A percentile compares a stretch with the other conserved stretches of the same genome.
Conservation (phyloP, 306 rosid genomes). For the Cicer arietinum region DNA sequence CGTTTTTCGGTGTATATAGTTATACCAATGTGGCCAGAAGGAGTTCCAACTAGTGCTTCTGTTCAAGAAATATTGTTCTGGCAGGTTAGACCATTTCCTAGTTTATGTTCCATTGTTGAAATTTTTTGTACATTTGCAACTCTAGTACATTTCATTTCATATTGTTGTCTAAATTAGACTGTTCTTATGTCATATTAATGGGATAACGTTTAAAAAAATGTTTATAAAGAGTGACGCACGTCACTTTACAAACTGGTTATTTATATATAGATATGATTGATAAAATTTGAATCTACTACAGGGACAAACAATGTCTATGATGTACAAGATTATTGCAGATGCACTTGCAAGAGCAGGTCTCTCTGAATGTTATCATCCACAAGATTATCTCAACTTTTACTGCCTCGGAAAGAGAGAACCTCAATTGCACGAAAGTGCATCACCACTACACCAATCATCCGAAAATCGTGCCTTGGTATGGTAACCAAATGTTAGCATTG, state of each 20-base stretch:
- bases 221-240: too few species aligned
- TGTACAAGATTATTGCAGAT: constrained; percentile 62
- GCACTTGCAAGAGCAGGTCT: constrained; percentile 64
- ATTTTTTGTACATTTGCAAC: neutral
- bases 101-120: constrained; percentile 11
- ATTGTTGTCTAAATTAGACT: neutral
- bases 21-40: constrained; percentile 91
- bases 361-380: constrained; percentile 58
- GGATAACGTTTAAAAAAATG: too few species aligned
- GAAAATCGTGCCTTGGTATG: constrained; percentile 66
- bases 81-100: constrained; percentile 59
- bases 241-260: too few species aligned
- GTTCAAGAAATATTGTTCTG: constrained; percentile 81
- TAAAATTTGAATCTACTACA: constrained; percentile 45
- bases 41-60: constrained; percentile 68
- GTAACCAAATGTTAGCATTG: constrained; percentile 25
- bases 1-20: constrained; percentile 67
- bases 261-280: neutral
- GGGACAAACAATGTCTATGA: constrained; percentile 82
- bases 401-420: constrained; percentile 75
- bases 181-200: too few species aligned
- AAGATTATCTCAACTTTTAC: constrained; percentile 70
- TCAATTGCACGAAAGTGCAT: constrained; percentile 5
- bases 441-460: constrained; percentile 29
- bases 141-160: neutral